Conservation (phyloP, 345 rosid genomes). For the Capsella bursapastoris region DNA sequence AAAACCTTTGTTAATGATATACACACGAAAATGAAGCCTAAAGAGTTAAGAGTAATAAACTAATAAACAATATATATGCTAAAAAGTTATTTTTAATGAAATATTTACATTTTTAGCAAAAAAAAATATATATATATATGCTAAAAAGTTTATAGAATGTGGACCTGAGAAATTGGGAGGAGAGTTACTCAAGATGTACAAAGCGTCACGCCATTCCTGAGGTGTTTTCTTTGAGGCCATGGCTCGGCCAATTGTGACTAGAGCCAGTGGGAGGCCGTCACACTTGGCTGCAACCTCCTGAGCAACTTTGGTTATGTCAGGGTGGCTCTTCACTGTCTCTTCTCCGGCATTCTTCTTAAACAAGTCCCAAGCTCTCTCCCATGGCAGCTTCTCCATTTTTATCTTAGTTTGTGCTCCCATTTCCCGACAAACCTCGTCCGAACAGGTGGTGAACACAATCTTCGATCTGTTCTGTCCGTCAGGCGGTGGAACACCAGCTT, state of each 20-base stretch:
- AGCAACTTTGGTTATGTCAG: conserved; percentile 45
- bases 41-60: no score
- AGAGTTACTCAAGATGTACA: conserved; percentile 46
- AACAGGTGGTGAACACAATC: conserved; percentile 46
- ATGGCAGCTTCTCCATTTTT: conserved; percentile 41
- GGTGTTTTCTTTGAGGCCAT: conserved; percentile 47
- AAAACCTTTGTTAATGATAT: not conserved
- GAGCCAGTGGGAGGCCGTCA: conserved; percentile 45
- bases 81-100: not conserved
- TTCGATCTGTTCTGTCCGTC: conserved; percentile 44
- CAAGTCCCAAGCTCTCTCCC: conserved; percentile 48
- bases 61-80: conserved; percentile 1
- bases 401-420: conserved; percentile 47
- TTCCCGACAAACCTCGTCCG: conserved; percentile 45
- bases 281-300: conserved; percentile 45
- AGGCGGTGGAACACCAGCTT: conserved; percentile 42
- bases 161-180: conserved; percentile 48
- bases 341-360: conserved; percentile 46
- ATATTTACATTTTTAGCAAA: no score
- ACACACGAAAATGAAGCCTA: not conserved
- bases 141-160: not conserved
- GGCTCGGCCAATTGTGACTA: conserved; percentile 47
- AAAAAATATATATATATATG: not conserved
- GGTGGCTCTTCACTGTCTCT: conserved; percentile 41
- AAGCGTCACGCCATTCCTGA: conserved; percentile 47